These are phyloP conservation scores for Leishmania amazonensis DNA, from an alignment of 208 protist species.

Conservation along the genomic window DNA sequence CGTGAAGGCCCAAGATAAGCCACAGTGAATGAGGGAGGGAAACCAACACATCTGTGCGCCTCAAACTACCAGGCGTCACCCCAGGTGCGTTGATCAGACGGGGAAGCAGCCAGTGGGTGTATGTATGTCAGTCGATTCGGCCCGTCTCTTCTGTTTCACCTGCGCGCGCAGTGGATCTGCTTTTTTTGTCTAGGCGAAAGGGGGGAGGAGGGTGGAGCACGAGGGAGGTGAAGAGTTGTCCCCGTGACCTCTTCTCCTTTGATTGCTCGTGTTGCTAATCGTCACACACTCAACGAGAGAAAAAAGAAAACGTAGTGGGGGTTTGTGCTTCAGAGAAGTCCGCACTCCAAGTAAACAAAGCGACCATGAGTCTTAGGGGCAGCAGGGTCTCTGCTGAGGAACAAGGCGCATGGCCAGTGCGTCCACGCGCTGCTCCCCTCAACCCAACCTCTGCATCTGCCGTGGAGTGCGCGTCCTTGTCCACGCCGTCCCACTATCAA, in stretches of 20 bases:
- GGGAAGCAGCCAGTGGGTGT: neutral
- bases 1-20: constrained; percentile 4
- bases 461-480: neutral
- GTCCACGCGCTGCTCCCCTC: neutral
- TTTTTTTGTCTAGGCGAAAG: neutral
- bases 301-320: neutral
- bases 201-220: neutral
- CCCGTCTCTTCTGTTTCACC: neutral
- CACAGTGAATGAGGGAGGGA: constrained; percentile 3
- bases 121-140: neutral
- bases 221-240: neutral
- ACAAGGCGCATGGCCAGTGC: neutral
- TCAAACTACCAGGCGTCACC: neutral
- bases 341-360: neutral
- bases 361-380: neutral
- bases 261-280: neutral
- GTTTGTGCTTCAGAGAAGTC: neutral
- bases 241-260: neutral
- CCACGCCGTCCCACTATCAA: neutral
- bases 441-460: neutral
- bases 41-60: neutral
- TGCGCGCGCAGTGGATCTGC: no score
- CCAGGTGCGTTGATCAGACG: neutral
- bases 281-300: neutral
- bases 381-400: neutral